These are phyloP conservation scores for Eucalyptus globulus DNA, from an alignment of 345 rosid genomes.

Conservation along the genomic window DNA sequence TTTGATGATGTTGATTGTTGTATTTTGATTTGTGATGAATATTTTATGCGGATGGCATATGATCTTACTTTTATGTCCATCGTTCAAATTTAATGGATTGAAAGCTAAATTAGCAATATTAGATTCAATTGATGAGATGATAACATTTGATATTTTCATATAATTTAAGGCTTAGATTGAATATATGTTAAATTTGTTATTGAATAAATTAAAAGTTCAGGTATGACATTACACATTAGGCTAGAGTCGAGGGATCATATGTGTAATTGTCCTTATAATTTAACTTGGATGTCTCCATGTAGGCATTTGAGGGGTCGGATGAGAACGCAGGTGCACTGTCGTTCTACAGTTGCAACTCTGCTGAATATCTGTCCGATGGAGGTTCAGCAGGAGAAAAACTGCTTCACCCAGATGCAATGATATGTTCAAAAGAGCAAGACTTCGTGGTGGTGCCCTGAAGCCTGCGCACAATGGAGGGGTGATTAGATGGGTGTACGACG, in stretches of 20 bases:
- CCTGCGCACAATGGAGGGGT: neutral
- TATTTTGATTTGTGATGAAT: neutral
- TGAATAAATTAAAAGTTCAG: neutral
- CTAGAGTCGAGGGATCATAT: neutral
- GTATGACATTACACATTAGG: fast-evolving
- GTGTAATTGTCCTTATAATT: neutral
- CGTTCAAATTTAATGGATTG: neutral
- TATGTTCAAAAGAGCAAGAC: neutral
- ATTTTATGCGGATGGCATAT: neutral
- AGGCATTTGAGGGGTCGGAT: neutral
- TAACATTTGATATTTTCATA: neutral
- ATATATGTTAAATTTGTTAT: neutral
- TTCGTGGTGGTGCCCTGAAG: neutral
- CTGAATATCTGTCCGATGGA: neutral
- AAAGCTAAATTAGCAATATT: neutral
- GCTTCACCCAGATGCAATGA: neutral
- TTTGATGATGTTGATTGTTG: neutral
- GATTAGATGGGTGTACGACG: neutral
- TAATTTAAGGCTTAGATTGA: neutral
- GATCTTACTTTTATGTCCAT: neutral
- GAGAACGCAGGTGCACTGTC: neutral
- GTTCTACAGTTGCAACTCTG: neutral
- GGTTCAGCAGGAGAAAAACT: neutral
- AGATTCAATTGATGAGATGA: neutral
- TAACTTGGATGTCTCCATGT: neutral